These are phyloP conservation scores for Buxus sempervirens DNA, from an alignment of 164 flowering plant genomes.

Conservation along the genomic window DNA sequence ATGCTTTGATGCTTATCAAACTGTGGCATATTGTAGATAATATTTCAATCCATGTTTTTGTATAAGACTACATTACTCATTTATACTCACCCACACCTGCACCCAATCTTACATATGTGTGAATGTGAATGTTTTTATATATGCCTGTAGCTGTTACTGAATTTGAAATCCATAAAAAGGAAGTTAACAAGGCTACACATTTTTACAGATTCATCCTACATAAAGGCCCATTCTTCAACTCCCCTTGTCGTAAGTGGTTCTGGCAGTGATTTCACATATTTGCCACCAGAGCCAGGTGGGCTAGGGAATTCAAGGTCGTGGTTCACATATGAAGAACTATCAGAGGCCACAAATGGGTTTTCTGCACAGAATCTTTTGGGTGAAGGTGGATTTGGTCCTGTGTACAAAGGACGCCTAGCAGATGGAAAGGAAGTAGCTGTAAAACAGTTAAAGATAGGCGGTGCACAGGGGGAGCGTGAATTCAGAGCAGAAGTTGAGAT, in stretches of 20 bases:
- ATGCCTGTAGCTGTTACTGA: background rate
- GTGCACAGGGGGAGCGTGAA: conserved; percentile 88
- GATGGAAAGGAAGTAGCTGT: conserved; percentile 90
- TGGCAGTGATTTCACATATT: conserved; percentile 29
- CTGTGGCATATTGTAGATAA: background rate
- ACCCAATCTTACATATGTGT: too few species aligned
- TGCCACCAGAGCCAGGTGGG: conserved; percentile 55
- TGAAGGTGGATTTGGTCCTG: conserved; percentile 89
- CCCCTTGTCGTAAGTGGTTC: conserved; percentile 45
- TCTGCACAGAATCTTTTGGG: conserved; percentile 73
- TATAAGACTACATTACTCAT: background rate
- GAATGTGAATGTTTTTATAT: too few species aligned
- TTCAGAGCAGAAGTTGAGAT: conserved; percentile 79
- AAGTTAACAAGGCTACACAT: conserved; percentile 1
- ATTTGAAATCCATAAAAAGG: background rate
- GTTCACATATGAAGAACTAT: conserved; percentile 68
- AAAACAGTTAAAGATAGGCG: conserved; percentile 76
- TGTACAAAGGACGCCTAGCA: conserved; percentile 61
- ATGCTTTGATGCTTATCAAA: background rate
- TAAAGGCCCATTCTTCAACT: conserved; percentile 36
- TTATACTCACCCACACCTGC: too few species aligned
- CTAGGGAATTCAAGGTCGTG: conserved; percentile 66
- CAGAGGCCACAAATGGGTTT: conserved; percentile 68
- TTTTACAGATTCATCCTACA: conserved; percentile 37
- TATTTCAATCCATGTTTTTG: background rate